Evolutionary conservation across 768 basidiomycete genomes (phyloP), one percentile per base, ranked within the genome.

Genomic region (Lactifluus pinguis): DNA sequence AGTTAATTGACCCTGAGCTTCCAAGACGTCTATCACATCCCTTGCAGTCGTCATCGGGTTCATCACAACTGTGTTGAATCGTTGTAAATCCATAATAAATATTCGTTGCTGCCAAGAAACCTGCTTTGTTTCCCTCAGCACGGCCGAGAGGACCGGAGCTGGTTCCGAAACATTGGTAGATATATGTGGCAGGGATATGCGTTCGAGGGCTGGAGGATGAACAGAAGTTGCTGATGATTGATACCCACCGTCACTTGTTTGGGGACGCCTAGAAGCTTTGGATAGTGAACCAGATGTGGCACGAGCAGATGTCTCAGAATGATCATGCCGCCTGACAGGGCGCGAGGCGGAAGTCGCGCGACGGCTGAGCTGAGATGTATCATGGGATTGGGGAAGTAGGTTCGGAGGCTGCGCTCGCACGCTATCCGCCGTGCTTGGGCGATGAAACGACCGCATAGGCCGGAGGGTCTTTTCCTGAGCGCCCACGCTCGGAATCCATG

Each of bases 61-160:
- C 45, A 97, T 79, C 66, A 89, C 86, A 11, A 95, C 81, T 68
- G 81, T 83, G 64, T 86, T 80, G 65, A 86, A 89, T 45, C 84
- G 79, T 70, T 91, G 87, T 76, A 84, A 78, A 67, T 86, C 85
- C 5, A 83, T 84, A 60, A 95, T 76, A 69, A 92, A 94, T 9
- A 95, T 73, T 13, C 89, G 79, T 68, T 87, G 87, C 66, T 87
- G 87, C 72, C 60, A 76, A 60, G 69, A 63, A 60, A 66, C 67
- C 55, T 66, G 49, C n/a, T 53, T 65, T 53, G 61, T 48, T 14
- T 60, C 64, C 53, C 49, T 56, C 32, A 63, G 47, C 29, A 51
- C 51, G 11, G 14, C 17, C 21, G 32, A 62, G 38, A 39, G 14
- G 21, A 38, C 15, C 34, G 53, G 19, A 34, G 62, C 34, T 19